Evolutionary conservation across 2,329 filamentous ascomycete species (phyloP).

Genomic region (Allantophomopsis cytisporea): DNA sequence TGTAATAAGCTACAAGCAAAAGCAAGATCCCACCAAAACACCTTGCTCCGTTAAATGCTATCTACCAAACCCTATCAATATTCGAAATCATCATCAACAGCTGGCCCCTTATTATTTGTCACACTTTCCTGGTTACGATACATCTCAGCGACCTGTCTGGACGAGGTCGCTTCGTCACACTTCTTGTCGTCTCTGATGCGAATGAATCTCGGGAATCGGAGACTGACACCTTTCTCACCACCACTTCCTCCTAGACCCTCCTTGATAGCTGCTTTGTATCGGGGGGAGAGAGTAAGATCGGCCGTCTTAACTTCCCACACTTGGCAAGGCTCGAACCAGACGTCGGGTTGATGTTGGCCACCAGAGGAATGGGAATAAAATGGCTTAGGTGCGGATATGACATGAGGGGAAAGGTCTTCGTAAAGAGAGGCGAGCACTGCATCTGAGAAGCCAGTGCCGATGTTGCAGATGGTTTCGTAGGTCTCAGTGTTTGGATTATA

Average conservation of each 20-base stretch:
- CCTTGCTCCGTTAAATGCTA: too few relatives aligned
- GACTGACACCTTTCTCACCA: constrained; percentile 67
- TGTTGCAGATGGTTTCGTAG: constrained; percentile 97
- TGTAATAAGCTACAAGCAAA: too few relatives aligned
- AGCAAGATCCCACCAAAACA: too few relatives aligned
- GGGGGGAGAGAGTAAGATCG: constrained; percentile 80
- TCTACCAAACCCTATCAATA: constrained; percentile 40
- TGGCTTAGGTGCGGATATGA: constrained; percentile 84
- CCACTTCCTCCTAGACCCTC: constrained; percentile 62
- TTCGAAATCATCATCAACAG: constrained; percentile 95
- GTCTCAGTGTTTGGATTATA: constrained; percentile 70
- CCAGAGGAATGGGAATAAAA: constrained; percentile 82
- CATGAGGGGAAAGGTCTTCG: constrained; percentile 56
- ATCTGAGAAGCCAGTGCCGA: constrained; percentile 93
- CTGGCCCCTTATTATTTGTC: constrained; percentile 69
- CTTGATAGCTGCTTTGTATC: constrained; percentile 81
- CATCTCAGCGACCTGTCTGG: constrained; percentile 86
- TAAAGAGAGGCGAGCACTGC: constrained; percentile 84
- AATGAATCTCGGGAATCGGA: constrained; percentile 89
- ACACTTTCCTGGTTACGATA: constrained; percentile 91
- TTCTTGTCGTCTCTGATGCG: constrained; percentile 92
- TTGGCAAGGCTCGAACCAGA: constrained; percentile 90
- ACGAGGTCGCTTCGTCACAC: constrained; percentile 75
- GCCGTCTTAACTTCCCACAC: constrained; percentile 99
- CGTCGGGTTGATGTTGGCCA: constrained; percentile 87